Base-by-base conservation (phyloP, 2,329 filamentous ascomycete genomes). In the Neopestalotiopsis rosae region DNA sequence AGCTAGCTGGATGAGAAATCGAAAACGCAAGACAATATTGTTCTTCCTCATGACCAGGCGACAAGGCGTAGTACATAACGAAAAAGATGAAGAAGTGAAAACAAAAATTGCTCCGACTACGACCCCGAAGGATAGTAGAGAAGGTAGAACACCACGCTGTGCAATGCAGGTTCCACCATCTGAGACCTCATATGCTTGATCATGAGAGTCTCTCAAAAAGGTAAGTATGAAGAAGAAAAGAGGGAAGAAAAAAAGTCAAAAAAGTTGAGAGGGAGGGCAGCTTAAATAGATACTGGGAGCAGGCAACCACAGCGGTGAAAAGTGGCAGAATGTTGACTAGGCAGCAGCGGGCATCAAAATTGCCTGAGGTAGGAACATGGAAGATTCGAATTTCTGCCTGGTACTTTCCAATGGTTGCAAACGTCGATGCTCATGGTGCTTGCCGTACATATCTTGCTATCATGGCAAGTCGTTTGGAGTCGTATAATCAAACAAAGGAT, bases 61-160 rank as follows among this genome's bases (percentile, higher is more conserved):
- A 20, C 52, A 56, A 69, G 45, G 66, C 66, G 24, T 42, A 49
- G n/a, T 1, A 4, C 61, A 69, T 3, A 62, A 69, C 24, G 68
- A 69, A 69, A 69, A 68, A 28, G 34, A 17, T 12, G 40, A 5
- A 24, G 40, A 5, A 34, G 14, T n/a, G 65, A 78, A 75, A 83
- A 79, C 82, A 83, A 83, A 82, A 83, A 83, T 83, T 83, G 56
- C 79, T 75, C 81, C 80, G 77, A 79, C 81, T 77, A 84, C 81
- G 83, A 81, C 79, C 81, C 80, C 78, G 79, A 83, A 84, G 81
- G 81, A 80, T 81, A 84, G 83, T 83, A 77, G 80, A 83, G 79
- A 74, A 73, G 75, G 78, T 77, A 77, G 76, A 79, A 82, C 81
- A 77, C 82, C 82, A 79, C 82, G 81, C 74, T 82, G 83, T 85